Evolutionary conservation across 805 yeast species (phyloP).

Genomic region (Babjeviella inositovora): DNA sequence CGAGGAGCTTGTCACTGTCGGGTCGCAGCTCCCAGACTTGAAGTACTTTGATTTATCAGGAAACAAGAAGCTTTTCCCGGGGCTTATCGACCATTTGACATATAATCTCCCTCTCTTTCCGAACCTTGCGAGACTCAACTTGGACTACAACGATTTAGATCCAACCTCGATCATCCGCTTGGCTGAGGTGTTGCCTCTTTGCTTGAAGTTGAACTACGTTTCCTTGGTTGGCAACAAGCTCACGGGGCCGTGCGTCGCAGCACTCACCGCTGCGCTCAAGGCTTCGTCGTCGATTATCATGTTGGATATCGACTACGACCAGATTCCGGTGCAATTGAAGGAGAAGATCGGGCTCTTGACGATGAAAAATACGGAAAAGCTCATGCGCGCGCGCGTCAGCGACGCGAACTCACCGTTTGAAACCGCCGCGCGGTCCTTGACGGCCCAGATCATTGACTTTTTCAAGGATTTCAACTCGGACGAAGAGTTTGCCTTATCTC

Average conservation of each 20-base stretch:
- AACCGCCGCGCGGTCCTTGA: no score
- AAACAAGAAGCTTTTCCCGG: slow-evolving; percentile 52
- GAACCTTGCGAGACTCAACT: slow-evolving; percentile 44
- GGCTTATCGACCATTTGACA: slow-evolving; percentile 36
- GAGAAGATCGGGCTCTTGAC: slow-evolving; percentile 67
- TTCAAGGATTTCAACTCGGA: no score
- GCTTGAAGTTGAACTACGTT: slow-evolving; percentile 49
- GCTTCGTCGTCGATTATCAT: slow-evolving; percentile 48
- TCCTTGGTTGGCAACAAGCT: slow-evolving; percentile 52
- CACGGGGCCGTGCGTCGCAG: slow-evolving; percentile 42
- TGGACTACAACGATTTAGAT: slow-evolving; percentile 51
- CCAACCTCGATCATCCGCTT: slow-evolving; percentile 39
- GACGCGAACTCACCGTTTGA: no score
- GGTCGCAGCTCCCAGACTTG: slow-evolving; percentile 39
- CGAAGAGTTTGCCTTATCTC: no score
- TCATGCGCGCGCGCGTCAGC: slow-evolving; percentile 28
- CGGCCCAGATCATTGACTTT: no score
- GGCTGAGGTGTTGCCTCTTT: slow-evolving; percentile 55
- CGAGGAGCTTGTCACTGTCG: slow-evolving; percentile 26
- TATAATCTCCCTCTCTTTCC: slow-evolving; percentile 56
- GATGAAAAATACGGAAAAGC: slow-evolving; percentile 65
- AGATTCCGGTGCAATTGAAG: slow-evolving; percentile 43
- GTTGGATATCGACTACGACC: slow-evolving; percentile 49
- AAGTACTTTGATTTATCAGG: slow-evolving; percentile 65
- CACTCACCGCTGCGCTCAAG: slow-evolving; percentile 57